These are phyloP conservation scores for Diaporthe humulicola DNA, from an alignment of 2,329 filamentous ascomycete species.

Conservation along the genomic window DNA sequence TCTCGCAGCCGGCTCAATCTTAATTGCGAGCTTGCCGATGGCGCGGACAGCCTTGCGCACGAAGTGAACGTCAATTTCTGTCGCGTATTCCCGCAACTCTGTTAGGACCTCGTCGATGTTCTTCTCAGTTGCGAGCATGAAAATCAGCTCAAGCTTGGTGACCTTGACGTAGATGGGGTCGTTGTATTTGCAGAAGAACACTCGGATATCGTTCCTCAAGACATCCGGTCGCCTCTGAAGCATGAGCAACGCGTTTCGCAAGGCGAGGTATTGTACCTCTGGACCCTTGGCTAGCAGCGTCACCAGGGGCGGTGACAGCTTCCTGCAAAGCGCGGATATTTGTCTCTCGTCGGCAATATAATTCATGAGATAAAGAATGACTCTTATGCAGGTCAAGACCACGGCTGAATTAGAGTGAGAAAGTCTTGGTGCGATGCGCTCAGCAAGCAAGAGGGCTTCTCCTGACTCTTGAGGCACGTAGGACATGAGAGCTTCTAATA, in stretches of 20 bases:
- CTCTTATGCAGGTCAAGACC: slow-evolving; percentile 94
- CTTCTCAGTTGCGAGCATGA: slow-evolving; percentile 95
- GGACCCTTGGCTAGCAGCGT: slow-evolving; percentile 95
- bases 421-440: slow-evolving; percentile 93
- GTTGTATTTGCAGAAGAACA: slow-evolving; percentile 99
- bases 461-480: slow-evolving; percentile 93
- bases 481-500: slow-evolving; percentile 96
- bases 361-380: slow-evolving; percentile 98
- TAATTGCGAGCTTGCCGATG: slow-evolving; percentile 98
- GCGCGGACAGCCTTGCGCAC: slow-evolving; percentile 97
- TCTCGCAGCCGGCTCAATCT: slow-evolving; percentile 93
- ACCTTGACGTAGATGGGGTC: slow-evolving; percentile 99
- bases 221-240: slow-evolving; percentile 94
- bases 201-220: slow-evolving; percentile 93
- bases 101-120: slow-evolving; percentile 97
- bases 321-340: slow-evolving; percentile 87
- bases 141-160: slow-evolving; percentile 97
- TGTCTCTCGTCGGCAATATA: slow-evolving; percentile 95
- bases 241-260: slow-evolving; percentile 94
- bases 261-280: slow-evolving; percentile 97
- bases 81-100: slow-evolving; percentile 95
- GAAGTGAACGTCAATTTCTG: slow-evolving; percentile 98
- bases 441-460: slow-evolving; percentile 90
- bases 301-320: slow-evolving; percentile 93
- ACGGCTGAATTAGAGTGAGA: slow-evolving; percentile 98